phyloP scores from a whole-genome alignment of 768 basidiomycete species.

The Grammothele lineata region DNA sequence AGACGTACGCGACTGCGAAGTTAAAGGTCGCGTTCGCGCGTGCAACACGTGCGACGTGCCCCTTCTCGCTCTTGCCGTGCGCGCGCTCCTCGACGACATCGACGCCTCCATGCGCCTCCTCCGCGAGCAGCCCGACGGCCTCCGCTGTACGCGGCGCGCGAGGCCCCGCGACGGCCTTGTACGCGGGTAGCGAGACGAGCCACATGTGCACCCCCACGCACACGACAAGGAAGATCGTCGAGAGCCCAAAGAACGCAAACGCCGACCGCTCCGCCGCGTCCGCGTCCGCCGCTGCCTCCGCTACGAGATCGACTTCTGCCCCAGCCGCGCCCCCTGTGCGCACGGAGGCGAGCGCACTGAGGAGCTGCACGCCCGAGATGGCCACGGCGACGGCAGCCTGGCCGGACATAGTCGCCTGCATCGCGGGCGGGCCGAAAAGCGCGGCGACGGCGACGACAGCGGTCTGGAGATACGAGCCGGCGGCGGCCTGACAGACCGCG shows the following conservation, averaged over 20 bases:
- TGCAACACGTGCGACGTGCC: conserved; percentile 45
- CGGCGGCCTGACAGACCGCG: conserved; percentile 52
- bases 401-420: conserved; percentile 77
- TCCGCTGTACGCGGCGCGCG: conserved; percentile 9
- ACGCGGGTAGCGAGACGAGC: conserved; percentile 56
- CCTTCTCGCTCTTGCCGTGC: conserved; percentile 30
- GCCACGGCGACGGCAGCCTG: conserved; percentile 84
- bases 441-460: conserved; percentile 79
- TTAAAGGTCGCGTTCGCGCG: conserved; percentile 68
- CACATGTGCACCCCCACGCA: conserved; percentile 52
- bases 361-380: conserved; percentile 72
- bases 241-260: conserved; percentile 67
- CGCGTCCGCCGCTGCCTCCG: conserved; percentile 4
- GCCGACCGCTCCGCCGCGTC: conserved; percentile 68
- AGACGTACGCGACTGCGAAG: conserved; percentile 70
- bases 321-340: conserved; percentile 15
- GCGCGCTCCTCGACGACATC: conserved; percentile 11
- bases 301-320: conserved; percentile 3
- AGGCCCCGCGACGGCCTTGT: conserved; percentile 38
- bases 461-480: conserved; percentile 74
- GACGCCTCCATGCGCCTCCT: conserved; percentile 22
- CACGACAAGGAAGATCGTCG: conserved; percentile 57
- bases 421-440: conserved; percentile 66
- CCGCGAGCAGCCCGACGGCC: conserved; percentile 26
- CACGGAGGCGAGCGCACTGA: conserved; percentile 58